phyloP scores from a whole-genome alignment of 1,284 basidiomycete species.

The Thelephora terrestris region DNA sequence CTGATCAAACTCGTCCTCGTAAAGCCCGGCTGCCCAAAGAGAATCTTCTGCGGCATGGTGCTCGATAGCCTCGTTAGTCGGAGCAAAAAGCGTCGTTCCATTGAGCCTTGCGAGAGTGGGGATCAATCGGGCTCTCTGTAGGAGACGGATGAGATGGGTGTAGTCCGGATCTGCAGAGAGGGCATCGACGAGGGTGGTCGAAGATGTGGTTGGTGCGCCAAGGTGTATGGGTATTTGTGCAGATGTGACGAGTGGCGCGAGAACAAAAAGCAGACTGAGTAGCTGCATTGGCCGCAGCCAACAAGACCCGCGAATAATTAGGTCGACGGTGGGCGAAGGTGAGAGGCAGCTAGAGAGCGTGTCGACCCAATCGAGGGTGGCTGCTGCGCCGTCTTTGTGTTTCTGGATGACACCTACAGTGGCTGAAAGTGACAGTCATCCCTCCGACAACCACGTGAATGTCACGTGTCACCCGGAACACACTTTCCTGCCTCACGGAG shows the following conservation, averaged over 20 bases:
- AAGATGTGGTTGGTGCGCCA: slow-evolving; percentile 17
- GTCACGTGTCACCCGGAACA: too few species aligned
- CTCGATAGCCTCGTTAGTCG: slow-evolving; percentile 85
- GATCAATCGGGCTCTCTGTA: slow-evolving; percentile 83
- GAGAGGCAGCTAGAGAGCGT: background rate
- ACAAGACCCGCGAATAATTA: too few species aligned
- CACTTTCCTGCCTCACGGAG: too few species aligned
- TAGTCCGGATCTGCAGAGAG: slow-evolving; percentile 74
- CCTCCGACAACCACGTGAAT: background rate
- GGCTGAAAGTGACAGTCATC: too few species aligned
- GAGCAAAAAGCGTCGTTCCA: slow-evolving; percentile 84
- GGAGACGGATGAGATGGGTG: slow-evolving; percentile 64
- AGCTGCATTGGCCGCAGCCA: too few species aligned
- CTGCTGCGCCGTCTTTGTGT: background rate
- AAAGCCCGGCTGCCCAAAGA: slow-evolving; percentile 40
- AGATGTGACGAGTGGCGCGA: slow-evolving; percentile 22
- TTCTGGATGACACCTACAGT: background rate
- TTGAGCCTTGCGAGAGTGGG: slow-evolving; percentile 86
- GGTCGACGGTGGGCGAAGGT: slow-evolving; percentile 2
- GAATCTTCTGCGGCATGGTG: slow-evolving; percentile 31
- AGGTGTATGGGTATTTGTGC: slow-evolving; percentile 24
- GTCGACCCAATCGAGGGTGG: too few species aligned
- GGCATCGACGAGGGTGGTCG: slow-evolving; percentile 68
- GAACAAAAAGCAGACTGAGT: slow-evolving; percentile 27
- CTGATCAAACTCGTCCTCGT: slow-evolving; percentile 20